Conservation (phyloP, 371 early-diverging fungal genomes). For the Haplosporangium sp. region DNA sequence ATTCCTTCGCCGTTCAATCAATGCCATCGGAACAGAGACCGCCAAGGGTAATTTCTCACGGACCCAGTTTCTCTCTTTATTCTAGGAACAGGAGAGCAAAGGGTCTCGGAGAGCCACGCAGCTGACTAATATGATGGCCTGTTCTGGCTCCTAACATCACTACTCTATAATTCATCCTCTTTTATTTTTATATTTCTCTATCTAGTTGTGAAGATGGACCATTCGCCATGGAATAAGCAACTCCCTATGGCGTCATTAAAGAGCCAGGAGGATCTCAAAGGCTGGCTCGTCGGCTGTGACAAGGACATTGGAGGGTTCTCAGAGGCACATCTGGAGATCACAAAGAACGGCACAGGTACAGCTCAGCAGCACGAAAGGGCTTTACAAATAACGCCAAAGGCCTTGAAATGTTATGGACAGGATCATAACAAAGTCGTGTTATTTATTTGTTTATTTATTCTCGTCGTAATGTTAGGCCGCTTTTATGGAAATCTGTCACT, state of each 20-base stretch:
- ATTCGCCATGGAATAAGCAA: conserved; percentile 72
- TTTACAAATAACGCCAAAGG: too few relatives aligned
- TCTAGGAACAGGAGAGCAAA: background rate
- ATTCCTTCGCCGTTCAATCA: conserved; percentile 62
- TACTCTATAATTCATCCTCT: background rate
- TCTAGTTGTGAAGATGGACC: conserved; percentile 44
- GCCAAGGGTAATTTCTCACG: conserved; percentile 58
- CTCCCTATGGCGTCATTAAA: conserved; percentile 73
- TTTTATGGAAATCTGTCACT: conserved; percentile 88
- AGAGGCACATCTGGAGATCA: conserved; percentile 68
- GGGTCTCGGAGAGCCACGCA: background rate
- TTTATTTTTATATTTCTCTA: background rate
- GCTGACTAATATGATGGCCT: background rate
- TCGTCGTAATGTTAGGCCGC: conserved; percentile 54
- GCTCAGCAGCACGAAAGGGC: background rate
- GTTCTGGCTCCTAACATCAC: background rate
- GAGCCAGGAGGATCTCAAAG: conserved; percentile 65
- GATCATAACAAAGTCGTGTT: too few relatives aligned
- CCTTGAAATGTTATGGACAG: too few relatives aligned
- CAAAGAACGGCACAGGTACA: conserved; percentile 60
- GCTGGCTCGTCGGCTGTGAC: conserved; percentile 90
- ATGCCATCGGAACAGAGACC: conserved; percentile 63
- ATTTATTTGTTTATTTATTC: background rate
- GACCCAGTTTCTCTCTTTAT: background rate
- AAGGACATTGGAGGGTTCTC: conserved; percentile 89